Conservation (phyloP, 116 monocot species). For the Trichopus zeylanicus region DNA sequence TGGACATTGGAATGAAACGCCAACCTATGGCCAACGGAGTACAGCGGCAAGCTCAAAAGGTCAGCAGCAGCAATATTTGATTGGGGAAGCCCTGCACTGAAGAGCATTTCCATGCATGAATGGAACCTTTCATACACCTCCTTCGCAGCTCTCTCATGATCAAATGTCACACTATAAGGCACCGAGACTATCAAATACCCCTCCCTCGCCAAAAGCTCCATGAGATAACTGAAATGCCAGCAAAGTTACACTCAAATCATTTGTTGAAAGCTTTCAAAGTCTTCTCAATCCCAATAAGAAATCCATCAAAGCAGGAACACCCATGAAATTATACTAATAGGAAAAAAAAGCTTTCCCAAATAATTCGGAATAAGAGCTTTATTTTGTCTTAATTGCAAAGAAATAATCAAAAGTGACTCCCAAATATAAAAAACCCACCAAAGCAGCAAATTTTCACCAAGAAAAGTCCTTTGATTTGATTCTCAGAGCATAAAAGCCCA, state of each 20-base stretch:
- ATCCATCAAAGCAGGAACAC: too few species aligned
- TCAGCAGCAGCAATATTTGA: slow-evolving; percentile 36
- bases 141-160: slow-evolving; percentile 62
- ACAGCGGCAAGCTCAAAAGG: slow-evolving; percentile 55
- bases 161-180: slow-evolving; percentile 88
- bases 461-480: neutral
- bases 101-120: slow-evolving; percentile 45
- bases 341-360: too few species aligned
- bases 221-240: slow-evolving; percentile 37
- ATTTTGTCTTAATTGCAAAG: too few species aligned
- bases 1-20: neutral
- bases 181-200: slow-evolving; percentile 87
- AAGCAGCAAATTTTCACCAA: neutral
- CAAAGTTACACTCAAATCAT: neutral
- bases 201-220: slow-evolving; percentile 76
- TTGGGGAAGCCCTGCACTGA: slow-evolving; percentile 39
- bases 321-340: too few species aligned
- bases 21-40: slow-evolving; percentile 92
- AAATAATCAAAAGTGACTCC: too few species aligned
- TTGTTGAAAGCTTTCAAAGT: too few species aligned
- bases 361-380: too few species aligned
- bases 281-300: too few species aligned
- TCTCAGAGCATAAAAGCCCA: neutral
- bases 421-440: neutral
- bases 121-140: slow-evolving; percentile 71